These are phyloP conservation scores for Trametes versicolor DNA, from an alignment of 1,284 basidiomycete genomes.

Conservation along the genomic window DNA sequence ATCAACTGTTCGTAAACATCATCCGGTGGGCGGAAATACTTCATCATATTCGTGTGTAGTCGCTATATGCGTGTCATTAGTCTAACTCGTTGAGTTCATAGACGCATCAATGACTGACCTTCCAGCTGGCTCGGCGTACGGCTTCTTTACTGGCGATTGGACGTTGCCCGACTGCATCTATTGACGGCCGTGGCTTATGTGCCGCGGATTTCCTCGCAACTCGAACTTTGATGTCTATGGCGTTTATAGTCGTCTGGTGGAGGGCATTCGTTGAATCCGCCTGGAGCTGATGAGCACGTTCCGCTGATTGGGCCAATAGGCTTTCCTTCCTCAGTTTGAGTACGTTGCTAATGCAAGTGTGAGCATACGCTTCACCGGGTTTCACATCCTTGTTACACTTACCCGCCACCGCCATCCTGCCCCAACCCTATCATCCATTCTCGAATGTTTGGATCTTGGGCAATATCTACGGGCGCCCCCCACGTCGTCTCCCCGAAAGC, in stretches of 20 bases:
- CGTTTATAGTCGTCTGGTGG: slow-evolving; percentile 23
- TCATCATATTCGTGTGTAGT: slow-evolving; percentile 23
- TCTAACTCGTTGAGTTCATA: too few species aligned
- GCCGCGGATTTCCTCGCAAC: slow-evolving; percentile 26
- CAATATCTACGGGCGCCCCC: slow-evolving; percentile 57
- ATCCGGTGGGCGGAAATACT: slow-evolving; percentile 26
- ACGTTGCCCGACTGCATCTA: not conserved
- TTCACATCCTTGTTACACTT: slow-evolving; percentile 19
- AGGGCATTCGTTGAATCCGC: not conserved
- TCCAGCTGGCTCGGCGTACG: slow-evolving; percentile 27
- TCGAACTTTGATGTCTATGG: slow-evolving; percentile 27
- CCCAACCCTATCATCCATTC: slow-evolving; percentile 62
- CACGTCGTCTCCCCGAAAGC: slow-evolving; percentile 53
- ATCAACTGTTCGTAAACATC: slow-evolving; percentile 23
- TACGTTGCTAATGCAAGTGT: slow-evolving; percentile 50
- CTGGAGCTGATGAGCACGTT: slow-evolving; percentile 8
- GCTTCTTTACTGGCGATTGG: slow-evolving; percentile 21
- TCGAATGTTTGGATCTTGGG: slow-evolving; percentile 49
- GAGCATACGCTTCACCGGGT: not conserved
- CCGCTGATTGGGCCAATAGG: slow-evolving; percentile 25
- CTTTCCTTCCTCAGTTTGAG: slow-evolving; percentile 52
- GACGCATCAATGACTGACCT: slow-evolving; percentile 3
- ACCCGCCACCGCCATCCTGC: slow-evolving; percentile 65
- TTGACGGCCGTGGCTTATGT: slow-evolving; percentile 14
- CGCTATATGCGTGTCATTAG: slow-evolving; percentile 15